Evolutionary conservation across 768 basidiomycete genomes (phyloP).

Genomic region (Boletus speciosus): DNA sequence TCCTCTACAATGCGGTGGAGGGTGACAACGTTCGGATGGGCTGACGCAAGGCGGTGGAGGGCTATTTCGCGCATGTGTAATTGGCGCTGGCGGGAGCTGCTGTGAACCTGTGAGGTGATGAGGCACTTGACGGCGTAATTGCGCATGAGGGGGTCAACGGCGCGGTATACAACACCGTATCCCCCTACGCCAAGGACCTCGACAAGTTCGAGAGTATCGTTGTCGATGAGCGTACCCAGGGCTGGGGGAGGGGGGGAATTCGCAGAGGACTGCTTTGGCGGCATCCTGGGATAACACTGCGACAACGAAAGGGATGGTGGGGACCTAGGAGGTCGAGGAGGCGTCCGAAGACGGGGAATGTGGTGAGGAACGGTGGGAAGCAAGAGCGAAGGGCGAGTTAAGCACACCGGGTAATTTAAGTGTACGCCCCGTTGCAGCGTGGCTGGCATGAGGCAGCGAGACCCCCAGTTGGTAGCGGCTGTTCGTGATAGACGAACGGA

Average conservation of each 20-base stretch:
- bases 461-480: slow-evolving; percentile 28
- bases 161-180: slow-evolving; percentile 94
- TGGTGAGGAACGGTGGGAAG: slow-evolving; percentile 21
- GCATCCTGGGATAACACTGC: slow-evolving; percentile 26
- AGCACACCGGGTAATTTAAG: slow-evolving; percentile 31
- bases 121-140: slow-evolving; percentile 94
- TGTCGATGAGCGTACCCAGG: slow-evolving; percentile 81
- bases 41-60: slow-evolving; percentile 71
- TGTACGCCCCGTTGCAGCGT: slow-evolving; percentile 33
- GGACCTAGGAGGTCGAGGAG: slow-evolving; percentile 25
- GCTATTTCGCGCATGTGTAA: slow-evolving; percentile 88
- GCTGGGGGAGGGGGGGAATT: slow-evolving; percentile 46
- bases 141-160: slow-evolving; percentile 53
- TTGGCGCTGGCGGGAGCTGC: slow-evolving; percentile 54
- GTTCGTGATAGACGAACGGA: slow-evolving; percentile 33
- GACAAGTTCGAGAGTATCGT: slow-evolving; percentile 75
- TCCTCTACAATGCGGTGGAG: slow-evolving; percentile 89
- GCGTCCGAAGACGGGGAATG: slow-evolving; percentile 23
- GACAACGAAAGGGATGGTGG: slow-evolving; percentile 13
- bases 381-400: slow-evolving; percentile 23
- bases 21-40: slow-evolving; percentile 79
- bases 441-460: slow-evolving; percentile 35
- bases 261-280: slow-evolving; percentile 31
- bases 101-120: slow-evolving; percentile 47
- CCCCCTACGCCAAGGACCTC: slow-evolving; percentile 90